phyloP scores from a whole-genome alignment of 805 yeast genomes.

The Brettanomyces nanus region DNA sequence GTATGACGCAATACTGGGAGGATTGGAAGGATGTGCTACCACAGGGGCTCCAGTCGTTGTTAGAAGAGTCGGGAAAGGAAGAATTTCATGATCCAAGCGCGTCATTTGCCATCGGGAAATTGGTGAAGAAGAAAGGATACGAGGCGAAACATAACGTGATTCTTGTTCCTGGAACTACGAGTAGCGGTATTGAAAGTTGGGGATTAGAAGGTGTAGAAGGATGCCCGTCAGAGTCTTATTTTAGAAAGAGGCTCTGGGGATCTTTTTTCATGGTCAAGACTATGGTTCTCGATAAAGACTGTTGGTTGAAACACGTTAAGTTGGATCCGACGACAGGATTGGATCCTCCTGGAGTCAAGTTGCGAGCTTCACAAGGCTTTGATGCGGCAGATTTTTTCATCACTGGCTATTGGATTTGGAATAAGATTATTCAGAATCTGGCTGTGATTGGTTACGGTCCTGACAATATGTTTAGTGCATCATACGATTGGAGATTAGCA shows the following conservation, averaged over 20 bases:
- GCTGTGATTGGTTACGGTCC: conserved; percentile 94
- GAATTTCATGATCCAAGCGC: conserved; percentile 55
- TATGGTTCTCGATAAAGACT: conserved; percentile 83
- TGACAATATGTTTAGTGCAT: conserved; percentile 80
- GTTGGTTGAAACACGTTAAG: conserved; percentile 91
- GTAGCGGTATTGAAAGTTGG: conserved; percentile 95
- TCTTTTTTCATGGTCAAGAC: conserved; percentile 90
- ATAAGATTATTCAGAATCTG: conserved; percentile 85
- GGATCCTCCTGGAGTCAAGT: conserved; percentile 75
- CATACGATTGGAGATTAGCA: conserved; percentile 94
- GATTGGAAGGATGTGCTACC: conserved; percentile 79
- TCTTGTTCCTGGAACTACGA: conserved; percentile 92
- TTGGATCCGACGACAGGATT: conserved; percentile 86
- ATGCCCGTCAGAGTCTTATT: conserved; percentile 79
- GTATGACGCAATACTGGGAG: conserved; percentile 48
- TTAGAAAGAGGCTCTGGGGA: conserved; percentile 93
- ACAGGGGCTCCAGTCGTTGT: conserved; percentile 45
- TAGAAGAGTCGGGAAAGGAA: conserved; percentile 47
- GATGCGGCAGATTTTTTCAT: conserved; percentile 95
- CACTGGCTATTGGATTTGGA: conserved; percentile 99
- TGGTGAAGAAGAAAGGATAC: conserved; percentile 39
- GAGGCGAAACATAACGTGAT: conserved; percentile 69
- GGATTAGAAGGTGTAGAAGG: conserved; percentile 64
- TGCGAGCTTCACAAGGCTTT: conserved; percentile 92
- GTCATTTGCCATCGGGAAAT: conserved; percentile 80